Base-by-base conservation (phyloP, 2,329 filamentous ascomycete species). In the Didymella glomerata region DNA sequence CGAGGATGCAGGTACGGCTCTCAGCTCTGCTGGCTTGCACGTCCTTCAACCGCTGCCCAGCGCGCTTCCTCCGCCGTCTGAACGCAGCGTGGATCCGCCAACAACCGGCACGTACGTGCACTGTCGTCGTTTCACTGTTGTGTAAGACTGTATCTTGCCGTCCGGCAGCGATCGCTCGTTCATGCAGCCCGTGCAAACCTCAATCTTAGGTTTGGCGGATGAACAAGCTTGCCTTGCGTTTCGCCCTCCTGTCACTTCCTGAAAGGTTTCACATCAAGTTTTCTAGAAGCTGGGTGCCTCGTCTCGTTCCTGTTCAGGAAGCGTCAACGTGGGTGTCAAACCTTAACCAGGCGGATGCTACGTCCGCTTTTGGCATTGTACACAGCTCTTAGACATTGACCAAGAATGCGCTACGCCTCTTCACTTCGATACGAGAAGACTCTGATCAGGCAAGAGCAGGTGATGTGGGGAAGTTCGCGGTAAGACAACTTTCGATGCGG, bases 251-350 rank as follows among this genome's bases (percentile, higher is more conserved):
- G 65, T 72, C 66, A 71, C 51, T 66, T 56, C 51, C 51, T 51
- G 45, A 60, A 41, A 25, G 62, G 73, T 74, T 74, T 74, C 71
- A 75, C 53, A 48, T 67, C 61, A 47, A 28, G 34, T 58, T 62
- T 75, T 74, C 70, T 70, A 69, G 72, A 74, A 75, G 64, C 59
- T 57, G 56, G 27, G 41, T 52, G 52, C 62, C 57, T 47, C 40
- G 41, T 49, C 55, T 64, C 53, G 54, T 49, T 56, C 53, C 50
- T 59, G 45, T 60, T 50, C 51, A 54, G 61, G 49, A 68, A 57
- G 61, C 60, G 62, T 65, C 61, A 64, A 66, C 57, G 63, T 63
- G 63, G 61, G 52, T 62, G 61, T 65, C 58, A 63, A 52, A 66
- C 62, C 63, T 64, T 60, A 64, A 65, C 56, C 60, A 62, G 64